Evolutionary conservation across 768 basidiomycete genomes (phyloP), one percentile per base, ranked within the genome.

Genomic region (Agaricus blazei): DNA sequence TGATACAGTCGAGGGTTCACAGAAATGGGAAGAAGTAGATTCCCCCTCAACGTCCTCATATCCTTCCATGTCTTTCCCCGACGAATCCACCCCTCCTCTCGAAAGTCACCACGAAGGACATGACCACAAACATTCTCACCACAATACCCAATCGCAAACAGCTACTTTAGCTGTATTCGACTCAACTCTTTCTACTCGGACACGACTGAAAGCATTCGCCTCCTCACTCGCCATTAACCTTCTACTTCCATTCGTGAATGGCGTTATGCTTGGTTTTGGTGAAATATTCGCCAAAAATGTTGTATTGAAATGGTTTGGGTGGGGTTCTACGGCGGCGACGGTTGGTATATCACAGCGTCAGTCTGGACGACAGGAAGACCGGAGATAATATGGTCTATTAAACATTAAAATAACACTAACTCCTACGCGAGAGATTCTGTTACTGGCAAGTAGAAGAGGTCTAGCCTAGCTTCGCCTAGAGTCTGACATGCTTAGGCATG

Each of bases 201-300:
- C 88, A 31, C 84, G 90, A 50, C 63, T 82, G 45, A 81, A 79
- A 40, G 88, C 91, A 8, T 67, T 90, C 50, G 68, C 86, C 52
- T 85, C 89, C 14, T 83, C 88, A 24, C 67, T 93, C 59, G 87
- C 88, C 27, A 89, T 96, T 66, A 95, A 96, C 67, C 67, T 96
- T 58, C 66, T 89, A 0, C 76, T 96, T 38, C 93, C 93, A 0
- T 96, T 96, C 68, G 80, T 96, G 8, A 96, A 95, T 60, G 93
- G 93, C 19, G 89, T 96, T 56, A 96, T 96, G 93, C 82, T 94
- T 49, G 93, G 93, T n/a, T 94, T 95, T 65, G 93, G 93, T 40
- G 93, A 96, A 70, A 88, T 96, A 48, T 93, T 94, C 65, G 93
- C 88, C 36, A 88, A 88, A 69, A 81, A 87, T 44, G 77, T 89